Conservation (phyloP, 768 basidiomycete species). For the Rhodosporidiobolus sp. region DNA sequence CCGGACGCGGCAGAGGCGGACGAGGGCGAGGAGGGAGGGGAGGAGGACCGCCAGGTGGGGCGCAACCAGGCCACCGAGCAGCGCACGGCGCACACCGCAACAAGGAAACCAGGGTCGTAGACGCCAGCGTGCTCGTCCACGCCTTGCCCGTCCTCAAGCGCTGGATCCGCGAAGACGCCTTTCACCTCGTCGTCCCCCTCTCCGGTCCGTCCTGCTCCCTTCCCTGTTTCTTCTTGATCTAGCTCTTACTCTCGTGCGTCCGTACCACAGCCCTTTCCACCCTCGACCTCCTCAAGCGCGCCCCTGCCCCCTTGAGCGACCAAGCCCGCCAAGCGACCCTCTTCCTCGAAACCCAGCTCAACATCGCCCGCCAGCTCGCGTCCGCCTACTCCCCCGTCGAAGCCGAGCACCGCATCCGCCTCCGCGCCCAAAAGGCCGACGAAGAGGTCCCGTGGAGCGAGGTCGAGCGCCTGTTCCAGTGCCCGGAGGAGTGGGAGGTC, state of each 20-base stretch:
- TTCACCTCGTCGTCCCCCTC: conserved; percentile 32
- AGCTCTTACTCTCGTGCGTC: background rate
- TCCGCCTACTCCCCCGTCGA: background rate
- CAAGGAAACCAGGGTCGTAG: conserved; percentile 12
- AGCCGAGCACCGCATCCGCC: conserved; percentile 8
- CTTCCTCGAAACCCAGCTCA: conserved; percentile 38
- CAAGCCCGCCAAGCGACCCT: conserved; percentile 31
- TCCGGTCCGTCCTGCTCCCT: conserved; percentile 12
- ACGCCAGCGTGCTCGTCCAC: conserved; percentile 33
- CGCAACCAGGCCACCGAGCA: too few species aligned
- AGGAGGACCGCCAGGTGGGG: too few species aligned
- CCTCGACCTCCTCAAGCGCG: conserved; percentile 37
- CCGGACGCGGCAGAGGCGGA: background rate
- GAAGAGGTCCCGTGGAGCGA: conserved; percentile 33
- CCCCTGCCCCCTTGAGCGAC: conserved; percentile 21
- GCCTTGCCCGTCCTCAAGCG: conserved; percentile 37
- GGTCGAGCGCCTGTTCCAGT: conserved; percentile 8
- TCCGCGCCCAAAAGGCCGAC: conserved; percentile 12
- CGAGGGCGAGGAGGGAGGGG: background rate
- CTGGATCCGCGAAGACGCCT: conserved; percentile 31
- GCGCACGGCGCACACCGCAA: background rate
- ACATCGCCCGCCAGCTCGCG: conserved; percentile 21
- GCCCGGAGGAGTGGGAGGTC: conserved; percentile 18
- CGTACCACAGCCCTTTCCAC: conserved; percentile 27
- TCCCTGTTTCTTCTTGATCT: background rate